Percentiles rank a stretch among this genome's conserved stretches.
These are phyloP conservation scores for Penicillium sp. DNA, from an alignment of 2,329 filamentous ascomycete genomes.

Conservation along the genomic window DNA sequence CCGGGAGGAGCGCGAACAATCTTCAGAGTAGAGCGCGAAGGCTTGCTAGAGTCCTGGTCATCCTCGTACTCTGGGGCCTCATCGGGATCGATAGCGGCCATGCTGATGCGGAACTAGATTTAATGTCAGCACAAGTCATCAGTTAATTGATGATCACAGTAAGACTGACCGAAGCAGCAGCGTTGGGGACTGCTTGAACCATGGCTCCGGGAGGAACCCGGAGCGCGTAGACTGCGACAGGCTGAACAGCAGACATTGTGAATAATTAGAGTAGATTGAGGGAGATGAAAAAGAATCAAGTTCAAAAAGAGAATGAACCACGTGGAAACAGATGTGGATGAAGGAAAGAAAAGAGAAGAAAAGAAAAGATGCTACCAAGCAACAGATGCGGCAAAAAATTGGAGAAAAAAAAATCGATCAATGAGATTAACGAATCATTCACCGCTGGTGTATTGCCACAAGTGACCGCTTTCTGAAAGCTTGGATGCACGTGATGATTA, in stretches of 20 bases:
- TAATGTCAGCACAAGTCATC: constrained; percentile 8
- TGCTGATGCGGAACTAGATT: constrained; percentile 86
- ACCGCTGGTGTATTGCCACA: constrained; percentile 21
- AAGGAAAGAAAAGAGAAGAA: constrained; percentile 17
- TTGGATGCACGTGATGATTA: constrained; percentile 11
- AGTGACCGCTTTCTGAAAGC: constrained; percentile 19
- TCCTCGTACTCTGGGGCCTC: constrained; percentile 67
- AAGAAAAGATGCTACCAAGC: constrained; percentile 27
- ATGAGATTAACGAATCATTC: constrained; percentile 10
- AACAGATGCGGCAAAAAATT: constrained; percentile 13
- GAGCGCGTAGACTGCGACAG: constrained; percentile 86
- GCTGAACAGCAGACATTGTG: constrained; percentile 51
- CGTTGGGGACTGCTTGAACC: constrained; percentile 74
- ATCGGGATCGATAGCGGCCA: constrained; percentile 95
- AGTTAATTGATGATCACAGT: neutral
- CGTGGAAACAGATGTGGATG: constrained; percentile 23
- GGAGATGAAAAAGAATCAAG: constrained; percentile 15
- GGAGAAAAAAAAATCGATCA: constrained; percentile 16
- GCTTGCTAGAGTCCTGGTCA: constrained; percentile 59
- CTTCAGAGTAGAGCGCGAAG: constrained; percentile 83
- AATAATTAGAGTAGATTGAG: constrained; percentile 5
- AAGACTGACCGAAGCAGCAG: constrained; percentile 76
- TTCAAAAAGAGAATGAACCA: constrained; percentile 26
- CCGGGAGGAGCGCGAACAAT: constrained; percentile 71
- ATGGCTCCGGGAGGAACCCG: constrained; percentile 82